Percentiles rank a stretch among this genome's conserved stretches.
Conservation (phyloP, 768 basidiomycete species). For the Agrocybe praecox region DNA sequence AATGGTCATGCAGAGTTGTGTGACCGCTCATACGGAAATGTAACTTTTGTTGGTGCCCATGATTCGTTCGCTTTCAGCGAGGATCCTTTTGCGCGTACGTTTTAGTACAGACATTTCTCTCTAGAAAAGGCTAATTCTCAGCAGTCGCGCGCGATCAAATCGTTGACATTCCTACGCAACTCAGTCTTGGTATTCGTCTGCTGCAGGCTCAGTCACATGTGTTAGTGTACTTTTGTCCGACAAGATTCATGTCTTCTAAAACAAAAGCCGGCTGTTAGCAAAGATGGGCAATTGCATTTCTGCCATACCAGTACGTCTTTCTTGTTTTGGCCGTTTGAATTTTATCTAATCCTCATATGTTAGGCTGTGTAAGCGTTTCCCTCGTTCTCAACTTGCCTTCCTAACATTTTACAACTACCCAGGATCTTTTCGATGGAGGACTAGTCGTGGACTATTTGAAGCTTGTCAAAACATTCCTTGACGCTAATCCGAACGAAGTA, state of each 20-base stretch:
- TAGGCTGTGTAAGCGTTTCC: conserved; percentile 36
- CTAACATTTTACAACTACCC: neutral
- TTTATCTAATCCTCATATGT: neutral
- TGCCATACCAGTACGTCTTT: conserved; percentile 61
- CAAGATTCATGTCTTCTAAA: neutral
- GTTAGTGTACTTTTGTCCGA: conserved; percentile 19
- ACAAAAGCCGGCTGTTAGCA: neutral
- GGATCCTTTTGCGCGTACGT: conserved; percentile 48
- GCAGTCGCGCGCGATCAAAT: conserved; percentile 53
- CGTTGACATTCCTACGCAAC: conserved; percentile 50
- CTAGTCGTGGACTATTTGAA: conserved; percentile 48
- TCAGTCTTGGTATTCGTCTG: conserved; percentile 54
- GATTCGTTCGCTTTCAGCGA: conserved; percentile 56
- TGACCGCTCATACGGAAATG: conserved; percentile 52
- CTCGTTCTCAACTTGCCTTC: neutral
- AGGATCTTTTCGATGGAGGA: conserved; percentile 58
- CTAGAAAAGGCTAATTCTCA: neutral
- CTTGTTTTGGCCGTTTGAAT: neutral
- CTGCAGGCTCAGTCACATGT: conserved; percentile 61
- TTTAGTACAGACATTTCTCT: neutral
- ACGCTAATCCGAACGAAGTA: conserved; percentile 66
- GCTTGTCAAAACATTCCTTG: conserved; percentile 56
- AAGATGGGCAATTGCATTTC: conserved; percentile 53
- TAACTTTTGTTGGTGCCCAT: conserved; percentile 53
- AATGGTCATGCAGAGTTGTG: conserved; percentile 72